phyloP scores from a whole-genome alignment of 805 yeast species.

The Debaryomyces prosopidis region DNA sequence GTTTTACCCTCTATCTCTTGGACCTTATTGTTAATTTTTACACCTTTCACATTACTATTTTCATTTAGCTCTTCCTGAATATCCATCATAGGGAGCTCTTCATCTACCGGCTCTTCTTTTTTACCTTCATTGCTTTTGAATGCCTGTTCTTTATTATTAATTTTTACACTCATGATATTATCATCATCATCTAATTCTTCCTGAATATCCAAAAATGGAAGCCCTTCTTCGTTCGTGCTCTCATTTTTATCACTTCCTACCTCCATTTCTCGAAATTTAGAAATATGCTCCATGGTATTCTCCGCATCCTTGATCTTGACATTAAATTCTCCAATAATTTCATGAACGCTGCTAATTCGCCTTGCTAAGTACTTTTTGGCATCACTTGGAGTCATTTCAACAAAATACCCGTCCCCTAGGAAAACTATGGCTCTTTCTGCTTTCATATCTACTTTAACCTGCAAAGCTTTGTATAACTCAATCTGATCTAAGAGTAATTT shows the following conservation, averaged over 20 bases:
- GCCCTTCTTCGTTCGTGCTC: conserved; percentile 41
- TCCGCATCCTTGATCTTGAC: conserved; percentile 41
- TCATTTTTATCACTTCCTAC: conserved; percentile 7
- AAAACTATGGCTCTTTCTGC: conserved; percentile 22
- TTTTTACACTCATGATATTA: conserved; percentile 46
- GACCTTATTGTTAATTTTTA: conserved; percentile 8
- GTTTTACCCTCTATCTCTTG: neutral
- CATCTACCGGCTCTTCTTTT: neutral
- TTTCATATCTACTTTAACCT: neutral
- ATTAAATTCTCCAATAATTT: conserved; percentile 43
- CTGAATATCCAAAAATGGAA: conserved; percentile 78
- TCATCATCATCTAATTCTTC: conserved; percentile 84
- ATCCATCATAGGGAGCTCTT: conserved; percentile 49
- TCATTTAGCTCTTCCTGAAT: conserved; percentile 79
- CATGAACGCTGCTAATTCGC: conserved; percentile 26
- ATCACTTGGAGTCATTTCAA: conserved; percentile 25
- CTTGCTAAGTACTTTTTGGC: conserved; percentile 29
- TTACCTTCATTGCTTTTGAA: neutral
- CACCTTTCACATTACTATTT: conserved; percentile 60
- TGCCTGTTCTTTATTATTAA: conserved; percentile 19
- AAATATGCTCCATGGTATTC: conserved; percentile 26
- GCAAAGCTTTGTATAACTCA: conserved; percentile 4
- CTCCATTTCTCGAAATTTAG: conserved; percentile 7
- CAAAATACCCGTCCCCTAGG: conserved; percentile 44
- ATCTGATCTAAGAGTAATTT: conserved; percentile 5